These are phyloP conservation scores for Nicotiana otophora DNA, from an alignment of 257 asterid genomes.

Conservation along the genomic window DNA sequence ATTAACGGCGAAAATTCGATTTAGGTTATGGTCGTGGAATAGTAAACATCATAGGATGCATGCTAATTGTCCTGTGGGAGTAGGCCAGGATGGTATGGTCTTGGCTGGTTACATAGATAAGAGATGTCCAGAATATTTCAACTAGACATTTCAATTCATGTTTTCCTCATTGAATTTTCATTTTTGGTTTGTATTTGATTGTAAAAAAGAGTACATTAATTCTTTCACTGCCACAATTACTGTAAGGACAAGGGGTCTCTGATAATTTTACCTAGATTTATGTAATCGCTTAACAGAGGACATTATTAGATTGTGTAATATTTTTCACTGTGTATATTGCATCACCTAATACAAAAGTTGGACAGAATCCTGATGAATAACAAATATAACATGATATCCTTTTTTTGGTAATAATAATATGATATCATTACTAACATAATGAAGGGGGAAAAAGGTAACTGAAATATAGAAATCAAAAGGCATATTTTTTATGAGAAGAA, in stretches of 20 bases:
- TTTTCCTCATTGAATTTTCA: background rate
- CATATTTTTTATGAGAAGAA: background rate
- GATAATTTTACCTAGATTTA: background rate
- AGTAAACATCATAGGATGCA: constrained; percentile 75
- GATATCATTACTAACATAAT: background rate
- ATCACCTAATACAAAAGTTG: background rate
- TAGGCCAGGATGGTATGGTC: constrained; percentile 71
- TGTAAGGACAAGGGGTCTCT: background rate
- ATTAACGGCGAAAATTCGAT: constrained; percentile 48
- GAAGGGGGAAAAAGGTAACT: background rate
- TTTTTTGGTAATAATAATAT: background rate
- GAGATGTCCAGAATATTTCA: constrained; percentile 80
- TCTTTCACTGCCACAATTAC: background rate
- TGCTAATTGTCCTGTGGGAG: constrained; percentile 66
- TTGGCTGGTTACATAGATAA: constrained; percentile 35
- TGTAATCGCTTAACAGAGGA: background rate
- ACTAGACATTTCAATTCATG: constrained; percentile 11
- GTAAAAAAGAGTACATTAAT: background rate
- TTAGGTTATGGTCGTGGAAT: constrained; percentile 71
- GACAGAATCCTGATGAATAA: no score
- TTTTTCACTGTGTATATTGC: background rate
- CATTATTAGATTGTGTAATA: background rate
- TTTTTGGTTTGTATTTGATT: background rate
- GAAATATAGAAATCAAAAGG: background rate
- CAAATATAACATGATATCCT: background rate